phyloP scores from a whole-genome alignment of 805 yeast genomes.

The Priceomyces medius region DNA sequence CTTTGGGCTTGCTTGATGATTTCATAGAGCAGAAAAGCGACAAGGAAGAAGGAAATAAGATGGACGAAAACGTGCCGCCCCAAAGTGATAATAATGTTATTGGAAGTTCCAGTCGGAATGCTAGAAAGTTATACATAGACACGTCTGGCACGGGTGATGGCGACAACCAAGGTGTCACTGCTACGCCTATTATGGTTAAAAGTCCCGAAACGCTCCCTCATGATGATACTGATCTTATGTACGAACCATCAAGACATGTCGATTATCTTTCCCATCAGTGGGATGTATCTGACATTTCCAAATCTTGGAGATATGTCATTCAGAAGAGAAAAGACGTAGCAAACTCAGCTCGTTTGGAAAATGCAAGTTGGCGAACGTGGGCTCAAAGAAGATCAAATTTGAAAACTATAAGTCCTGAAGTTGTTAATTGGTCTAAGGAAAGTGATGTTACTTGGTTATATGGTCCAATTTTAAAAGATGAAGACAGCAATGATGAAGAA shows the following conservation, averaged over 20 bases:
- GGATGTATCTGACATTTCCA: slow-evolving; percentile 91
- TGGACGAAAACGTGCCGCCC: slow-evolving; percentile 4
- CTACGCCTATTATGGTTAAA: slow-evolving; percentile 13
- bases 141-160: slow-evolving; percentile 1
- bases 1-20: slow-evolving; percentile 77
- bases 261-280: slow-evolving; percentile 95
- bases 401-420: slow-evolving; percentile 84
- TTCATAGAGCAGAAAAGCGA: slow-evolving; percentile 47
- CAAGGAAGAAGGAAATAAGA: slow-evolving; percentile 13
- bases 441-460: slow-evolving; percentile 97
- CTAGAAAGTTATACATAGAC: background rate
- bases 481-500: slow-evolving; percentile 21
- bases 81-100: background rate
- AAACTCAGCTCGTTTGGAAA: slow-evolving; percentile 41
- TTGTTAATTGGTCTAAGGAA: slow-evolving; percentile 95
- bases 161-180: slow-evolving; percentile 8
- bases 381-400: slow-evolving; percentile 68
- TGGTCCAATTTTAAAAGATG: slow-evolving; percentile 74
- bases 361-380: slow-evolving; percentile 94
- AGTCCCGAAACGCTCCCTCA: slow-evolving; percentile 53
- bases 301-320: slow-evolving; percentile 93
- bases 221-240: slow-evolving; percentile 78
- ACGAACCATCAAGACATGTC: slow-evolving; percentile 86
- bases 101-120: background rate
- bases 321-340: slow-evolving; percentile 72